Evolutionary conservation across 192 early-diverging fungal species (phyloP), one percentile per base, ranked within the genome.

Genomic region (Coemansia sp.): DNA sequence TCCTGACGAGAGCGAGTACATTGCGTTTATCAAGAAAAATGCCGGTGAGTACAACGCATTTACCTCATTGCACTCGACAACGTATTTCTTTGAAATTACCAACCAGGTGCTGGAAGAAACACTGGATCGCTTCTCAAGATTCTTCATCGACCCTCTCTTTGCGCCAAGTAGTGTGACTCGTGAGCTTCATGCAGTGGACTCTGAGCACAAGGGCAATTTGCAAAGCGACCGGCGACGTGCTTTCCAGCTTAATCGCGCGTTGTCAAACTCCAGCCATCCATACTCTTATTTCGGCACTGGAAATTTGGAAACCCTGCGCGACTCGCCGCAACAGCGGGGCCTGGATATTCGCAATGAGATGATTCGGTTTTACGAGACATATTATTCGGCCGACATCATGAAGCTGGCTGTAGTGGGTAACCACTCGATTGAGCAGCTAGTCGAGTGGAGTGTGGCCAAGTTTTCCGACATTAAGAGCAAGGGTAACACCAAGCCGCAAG

Each of bases 311-410:
- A 95, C 93, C 0, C 69, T 98, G 8, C 79, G 79, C 46, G 86
- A 86, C 34, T 26, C 18, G 10, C 3, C 40, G 40, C 40, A 15
- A 14, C 12, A 42, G 40, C 11, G 40, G 40, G 40, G 40, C 40
- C 1, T 18, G 18, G 17, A 23, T 12, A 14, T 42, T 21, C 20
- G 17, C 21, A 79, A 88, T 4, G 86, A 90, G 50, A 68, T 98
- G 44, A 68, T 91, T 25, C 87, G 89, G 46, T 96, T 96, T 57
- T 88, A 94, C 67, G 70, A 84, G 5, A 83, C 79, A 49, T 92
- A 93, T 66, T 98, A 98, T 70, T 93, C 92, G 11, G 86, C 92
- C 18, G 95, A 96, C 40, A 61, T 97, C 21, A 97, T 96, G 94
- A 92, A 89, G 74, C 79, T 96, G 9, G 86, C 86, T 26, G 79